phyloP scores from a whole-genome alignment of 345 rosid genomes.

The Balakata baccata region DNA sequence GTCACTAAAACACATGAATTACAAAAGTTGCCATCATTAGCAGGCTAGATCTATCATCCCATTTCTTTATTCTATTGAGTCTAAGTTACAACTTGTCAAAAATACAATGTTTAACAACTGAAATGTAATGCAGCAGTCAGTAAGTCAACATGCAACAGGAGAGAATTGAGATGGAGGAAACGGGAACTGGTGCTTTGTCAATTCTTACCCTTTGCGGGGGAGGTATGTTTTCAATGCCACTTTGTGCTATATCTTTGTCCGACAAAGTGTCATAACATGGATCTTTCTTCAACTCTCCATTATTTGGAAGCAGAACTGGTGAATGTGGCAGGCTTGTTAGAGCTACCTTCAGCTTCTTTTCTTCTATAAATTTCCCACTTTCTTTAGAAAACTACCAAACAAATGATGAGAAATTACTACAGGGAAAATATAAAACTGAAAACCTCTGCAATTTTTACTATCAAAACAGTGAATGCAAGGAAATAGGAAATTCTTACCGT shows the following conservation, averaged over 20 bases:
- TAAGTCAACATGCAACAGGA: neutral
- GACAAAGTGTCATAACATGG: conserved; percentile 20
- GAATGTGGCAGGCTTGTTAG: conserved; percentile 35
- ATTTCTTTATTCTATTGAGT: neutral
- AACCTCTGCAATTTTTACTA: neutral
- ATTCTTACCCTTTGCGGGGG: conserved; percentile 36
- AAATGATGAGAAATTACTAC: neutral
- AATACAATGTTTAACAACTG: neutral
- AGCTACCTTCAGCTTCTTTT: conserved; percentile 47
- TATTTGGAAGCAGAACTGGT: conserved; percentile 35
- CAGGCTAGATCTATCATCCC: no score
- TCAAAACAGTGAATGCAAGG: neutral
- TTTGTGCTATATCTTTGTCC: conserved; percentile 15
- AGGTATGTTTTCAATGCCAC: conserved; percentile 47
- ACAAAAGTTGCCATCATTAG: no score
- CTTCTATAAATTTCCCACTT: conserved; percentile 39
- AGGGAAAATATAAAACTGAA: conserved; percentile 1
- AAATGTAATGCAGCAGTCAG: neutral
- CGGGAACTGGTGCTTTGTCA: neutral
- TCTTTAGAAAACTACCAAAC: conserved; percentile 43
- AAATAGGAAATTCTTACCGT: conserved; percentile 26
- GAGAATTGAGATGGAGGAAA: neutral
- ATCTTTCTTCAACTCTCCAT: conserved; percentile 39
- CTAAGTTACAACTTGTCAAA: neutral
- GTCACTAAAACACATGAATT: neutral